Percentiles rank a stretch among this genome's conserved stretches.
Conservation (phyloP, 1,284 basidiomycete species). For the Athelia sp. region DNA sequence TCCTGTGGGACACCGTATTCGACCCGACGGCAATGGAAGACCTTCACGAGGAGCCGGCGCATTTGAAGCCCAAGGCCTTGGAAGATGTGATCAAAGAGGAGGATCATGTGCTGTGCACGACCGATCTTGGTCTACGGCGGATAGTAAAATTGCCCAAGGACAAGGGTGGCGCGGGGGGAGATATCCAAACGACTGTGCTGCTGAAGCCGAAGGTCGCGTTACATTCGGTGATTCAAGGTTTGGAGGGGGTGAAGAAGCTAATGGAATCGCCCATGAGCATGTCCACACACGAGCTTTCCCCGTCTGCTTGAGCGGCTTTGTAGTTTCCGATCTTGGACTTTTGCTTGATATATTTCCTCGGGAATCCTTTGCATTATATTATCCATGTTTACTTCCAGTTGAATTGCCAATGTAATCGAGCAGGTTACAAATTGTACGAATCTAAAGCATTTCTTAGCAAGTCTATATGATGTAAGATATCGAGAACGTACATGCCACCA, state of each 20-base stretch:
- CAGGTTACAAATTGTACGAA: too few species aligned
- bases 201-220: constrained; percentile 34
- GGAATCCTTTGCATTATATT: too few species aligned
- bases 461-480: too few species aligned
- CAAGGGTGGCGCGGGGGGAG: constrained; percentile 15
- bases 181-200: constrained; percentile 15
- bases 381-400: too few species aligned
- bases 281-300: neutral
- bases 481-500: too few species aligned
- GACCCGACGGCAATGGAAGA: constrained; percentile 38
- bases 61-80: too few species aligned
- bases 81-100: constrained; percentile 4
- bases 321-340: too few species aligned
- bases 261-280: neutral
- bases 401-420: too few species aligned
- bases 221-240: constrained; percentile 20
- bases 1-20: constrained; percentile 33
- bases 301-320: neutral
- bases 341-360: too few species aligned
- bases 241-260: constrained; percentile 20
- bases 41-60: constrained; percentile 19
- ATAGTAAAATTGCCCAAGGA: constrained; percentile 19
- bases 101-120: constrained; percentile 28
- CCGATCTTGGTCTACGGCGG: constrained; percentile 29
- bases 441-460: too few species aligned